Base-by-base conservation (phyloP, 1,284 basidiomycete species). In the Testicularia cyperi region DNA sequence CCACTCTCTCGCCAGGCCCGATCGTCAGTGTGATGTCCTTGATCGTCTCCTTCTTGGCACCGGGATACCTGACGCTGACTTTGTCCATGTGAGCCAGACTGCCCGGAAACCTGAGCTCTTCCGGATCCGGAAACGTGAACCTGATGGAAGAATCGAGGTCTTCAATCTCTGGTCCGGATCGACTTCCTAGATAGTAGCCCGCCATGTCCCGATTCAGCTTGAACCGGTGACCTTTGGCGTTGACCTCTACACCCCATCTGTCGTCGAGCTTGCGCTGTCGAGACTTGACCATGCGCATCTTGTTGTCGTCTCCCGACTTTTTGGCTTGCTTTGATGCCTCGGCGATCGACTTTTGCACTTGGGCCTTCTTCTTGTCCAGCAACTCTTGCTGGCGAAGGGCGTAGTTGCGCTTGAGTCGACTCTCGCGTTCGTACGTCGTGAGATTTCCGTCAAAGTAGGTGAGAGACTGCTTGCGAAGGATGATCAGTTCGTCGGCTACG, bases 401-500 rank as follows among this genome's bases (percentile, higher is more conserved):
- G 29, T 81, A 75, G 57, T 80, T 81, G 6, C 79, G 74, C 49
- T 82, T 78, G 62, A 84, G 82, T 35, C 79, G 78, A 29, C 80
- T 80, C 32, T 83, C 80, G 15, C 78, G 74, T 58, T 86, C 81
- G 74, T 83, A 86, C 14, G 81, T 80, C n/a, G 82, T 80, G 16
- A 84, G 80, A 13, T 75, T 79, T 3, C 86, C 86, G 32, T 82
- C 80, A 70, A 85, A 86, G 61, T 86, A 85, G 10, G 78, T 73
- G 2, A 89, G 79, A 14, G 77, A 79, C 43, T 80, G 14, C 44
- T 84, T 79, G 18, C 84, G 82, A 27, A 88, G 80, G 15, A 84
- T 80, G 44, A 88, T 83, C 0, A 84, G 83, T 67, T 87, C 84
- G n/a, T 86, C 82, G 0, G 83, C 82, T 31, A 87, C 80, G 18